A percentile compares a stretch with the other conserved stretches of the same genome.
phyloP scores from a whole-genome alignment of 75 land plant genomes.

The Sequoia sempervirens region DNA sequence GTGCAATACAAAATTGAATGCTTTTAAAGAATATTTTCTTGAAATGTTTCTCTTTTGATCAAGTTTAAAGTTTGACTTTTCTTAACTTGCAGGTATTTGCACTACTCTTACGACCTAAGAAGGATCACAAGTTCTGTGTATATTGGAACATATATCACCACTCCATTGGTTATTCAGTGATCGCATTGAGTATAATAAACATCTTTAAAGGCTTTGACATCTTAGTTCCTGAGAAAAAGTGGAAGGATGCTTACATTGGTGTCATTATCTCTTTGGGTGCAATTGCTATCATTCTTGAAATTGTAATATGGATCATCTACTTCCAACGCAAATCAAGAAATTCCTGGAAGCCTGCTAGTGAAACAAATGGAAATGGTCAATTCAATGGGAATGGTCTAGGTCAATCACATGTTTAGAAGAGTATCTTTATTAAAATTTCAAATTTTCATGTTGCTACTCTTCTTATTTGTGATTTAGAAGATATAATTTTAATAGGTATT shows the following conservation, averaged over 20 bases:
- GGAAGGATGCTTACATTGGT: slow-evolving; percentile 58
- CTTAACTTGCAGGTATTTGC: slow-evolving; percentile 39
- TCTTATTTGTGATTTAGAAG: background rate
- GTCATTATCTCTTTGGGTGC: slow-evolving; percentile 33
- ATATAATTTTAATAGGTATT: background rate
- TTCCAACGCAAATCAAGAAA: slow-evolving; percentile 26
- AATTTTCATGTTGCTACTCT: background rate
- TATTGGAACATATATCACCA: slow-evolving; percentile 83
- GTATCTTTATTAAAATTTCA: background rate
- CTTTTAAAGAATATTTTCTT: background rate
- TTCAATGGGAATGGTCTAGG: slow-evolving; percentile 4
- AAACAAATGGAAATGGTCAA: slow-evolving; percentile 7
- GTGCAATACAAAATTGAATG: background rate
- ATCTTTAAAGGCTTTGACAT: slow-evolving; percentile 62
- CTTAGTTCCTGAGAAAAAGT: slow-evolving; percentile 42
- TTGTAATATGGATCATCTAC: slow-evolving; percentile 45
- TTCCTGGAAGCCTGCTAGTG: slow-evolving; percentile 11
- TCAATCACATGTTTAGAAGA: background rate
- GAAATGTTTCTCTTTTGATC: background rate
- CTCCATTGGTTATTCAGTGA: slow-evolving; percentile 47
- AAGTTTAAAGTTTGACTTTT: background rate
- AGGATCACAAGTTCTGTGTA: slow-evolving; percentile 46
- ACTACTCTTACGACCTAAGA: slow-evolving; percentile 53
- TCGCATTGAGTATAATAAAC: slow-evolving; percentile 53
- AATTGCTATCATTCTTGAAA: slow-evolving; percentile 37